Evolutionary conservation across 148 eudicot genomes (phyloP).

Genomic region (Spergularia bocconei): DNA sequence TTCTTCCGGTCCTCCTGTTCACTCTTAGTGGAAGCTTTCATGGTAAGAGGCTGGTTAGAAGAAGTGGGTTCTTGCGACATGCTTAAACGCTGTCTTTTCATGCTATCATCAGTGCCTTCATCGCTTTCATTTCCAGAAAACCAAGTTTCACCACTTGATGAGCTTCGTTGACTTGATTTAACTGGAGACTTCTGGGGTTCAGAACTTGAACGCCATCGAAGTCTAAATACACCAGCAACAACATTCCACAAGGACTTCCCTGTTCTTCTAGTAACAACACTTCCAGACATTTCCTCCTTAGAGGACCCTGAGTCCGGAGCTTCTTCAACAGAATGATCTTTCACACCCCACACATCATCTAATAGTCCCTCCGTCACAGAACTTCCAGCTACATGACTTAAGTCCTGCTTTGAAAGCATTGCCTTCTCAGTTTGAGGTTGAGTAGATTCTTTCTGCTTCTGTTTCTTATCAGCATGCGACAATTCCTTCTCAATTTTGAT

Average conservation of each 20-base stretch:
- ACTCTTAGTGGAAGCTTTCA: not conserved
- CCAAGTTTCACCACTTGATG: slow-evolving; percentile 63
- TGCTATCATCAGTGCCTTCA: slow-evolving; percentile 36
- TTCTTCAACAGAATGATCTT: slow-evolving; percentile 39
- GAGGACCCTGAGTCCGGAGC: slow-evolving; percentile 33
- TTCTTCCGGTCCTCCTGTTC: too few species aligned
- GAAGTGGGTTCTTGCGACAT: slow-evolving; percentile 26
- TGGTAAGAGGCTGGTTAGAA: not conserved
- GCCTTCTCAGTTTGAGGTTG: slow-evolving; percentile 33
- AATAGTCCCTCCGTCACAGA: slow-evolving; percentile 54
- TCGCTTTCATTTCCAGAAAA: slow-evolving; percentile 73
- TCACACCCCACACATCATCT: slow-evolving; percentile 63
- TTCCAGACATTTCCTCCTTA: slow-evolving; percentile 31
- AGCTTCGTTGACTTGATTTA: slow-evolving; percentile 47
- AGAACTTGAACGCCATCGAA: slow-evolving; percentile 54
- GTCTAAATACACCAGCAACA: slow-evolving; percentile 51
- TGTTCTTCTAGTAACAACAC: slow-evolving; percentile 44
- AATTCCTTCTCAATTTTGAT: slow-evolving; percentile 33
- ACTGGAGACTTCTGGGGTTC: slow-evolving; percentile 43
- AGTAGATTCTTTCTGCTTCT: slow-evolving; percentile 20
- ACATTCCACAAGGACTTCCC: slow-evolving; percentile 77
- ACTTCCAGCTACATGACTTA: slow-evolving; percentile 41
- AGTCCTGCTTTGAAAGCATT: slow-evolving; percentile 35
- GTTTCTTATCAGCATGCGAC: slow-evolving; percentile 27
- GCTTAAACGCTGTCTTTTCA: slow-evolving; percentile 27